A percentile compares a stretch with the other conserved stretches of the same genome.
These are phyloP conservation scores for Sporothrix brunneoviolacea DNA, from an alignment of 2,329 filamentous ascomycete genomes.

Conservation along the genomic window DNA sequence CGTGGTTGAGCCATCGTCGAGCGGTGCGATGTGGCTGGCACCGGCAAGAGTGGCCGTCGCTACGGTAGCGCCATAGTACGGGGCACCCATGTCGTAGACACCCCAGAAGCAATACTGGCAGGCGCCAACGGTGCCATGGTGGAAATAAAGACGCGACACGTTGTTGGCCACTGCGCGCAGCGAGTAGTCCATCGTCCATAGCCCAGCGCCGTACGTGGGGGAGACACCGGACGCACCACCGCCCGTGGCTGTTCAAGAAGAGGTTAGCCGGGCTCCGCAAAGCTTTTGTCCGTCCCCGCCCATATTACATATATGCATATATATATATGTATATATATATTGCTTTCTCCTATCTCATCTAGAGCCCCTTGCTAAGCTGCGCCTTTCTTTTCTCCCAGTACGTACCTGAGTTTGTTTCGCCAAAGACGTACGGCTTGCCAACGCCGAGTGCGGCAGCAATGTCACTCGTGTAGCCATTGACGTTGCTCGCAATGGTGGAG, in stretches of 20 bases:
- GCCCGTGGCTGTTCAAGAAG: too few relatives aligned
- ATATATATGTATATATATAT: too few relatives aligned
- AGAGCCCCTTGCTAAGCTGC: too few relatives aligned
- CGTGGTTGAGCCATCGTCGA: slow-evolving; percentile 34
- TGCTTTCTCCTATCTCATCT: too few relatives aligned
- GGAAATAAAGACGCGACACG: slow-evolving; percentile 41
- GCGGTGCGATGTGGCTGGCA: slow-evolving; percentile 32
- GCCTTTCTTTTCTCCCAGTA: too few relatives aligned
- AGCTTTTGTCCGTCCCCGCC: too few relatives aligned
- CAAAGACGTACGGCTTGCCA: slow-evolving; percentile 41
- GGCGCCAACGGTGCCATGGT: slow-evolving; percentile 46
- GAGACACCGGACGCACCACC: slow-evolving; percentile 32
- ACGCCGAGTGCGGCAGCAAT: slow-evolving; percentile 31
- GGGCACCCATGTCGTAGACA: slow-evolving; percentile 41
- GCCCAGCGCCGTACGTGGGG: slow-evolving; percentile 41
- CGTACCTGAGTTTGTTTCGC: slow-evolving; percentile 44
- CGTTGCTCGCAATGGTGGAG: slow-evolving; percentile 33
- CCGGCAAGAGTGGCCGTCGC: slow-evolving; percentile 39
- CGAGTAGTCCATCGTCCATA: slow-evolving; percentile 46
- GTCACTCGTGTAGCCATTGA: slow-evolving; percentile 28
- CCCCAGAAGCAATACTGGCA: slow-evolving; percentile 45
- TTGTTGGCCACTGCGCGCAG: slow-evolving; percentile 30
- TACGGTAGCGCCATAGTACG: slow-evolving; percentile 46
- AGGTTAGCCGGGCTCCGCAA: too few relatives aligned
- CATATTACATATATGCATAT: too few relatives aligned